These are phyloP conservation scores for Bacterosira constricta DNA, from an alignment of 108 stramenopile genomes.

Conservation along the genomic window DNA sequence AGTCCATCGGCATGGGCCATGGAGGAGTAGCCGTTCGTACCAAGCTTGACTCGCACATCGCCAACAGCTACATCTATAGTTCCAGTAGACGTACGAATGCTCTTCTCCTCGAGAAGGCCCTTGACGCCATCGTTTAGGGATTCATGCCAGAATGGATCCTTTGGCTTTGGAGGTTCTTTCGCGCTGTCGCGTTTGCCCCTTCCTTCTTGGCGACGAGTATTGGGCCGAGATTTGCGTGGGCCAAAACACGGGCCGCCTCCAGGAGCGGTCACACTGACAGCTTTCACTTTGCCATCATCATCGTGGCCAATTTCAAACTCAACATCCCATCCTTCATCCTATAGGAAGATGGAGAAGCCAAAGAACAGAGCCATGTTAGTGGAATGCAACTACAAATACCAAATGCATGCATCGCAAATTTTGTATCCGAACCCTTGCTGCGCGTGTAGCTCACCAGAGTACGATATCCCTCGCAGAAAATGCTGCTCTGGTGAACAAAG, in stretches of 20 bases:
- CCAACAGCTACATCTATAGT: constrained; percentile 63
- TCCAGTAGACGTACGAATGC: constrained; percentile 50
- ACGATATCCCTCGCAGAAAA: constrained; percentile 67
- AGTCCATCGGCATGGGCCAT: constrained; percentile 62
- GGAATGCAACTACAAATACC: background rate
- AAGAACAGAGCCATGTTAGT: background rate
- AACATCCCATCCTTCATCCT: constrained; percentile 67
- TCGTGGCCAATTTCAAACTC: constrained; percentile 78
- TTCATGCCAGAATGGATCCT: constrained; percentile 58
- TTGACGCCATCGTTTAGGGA: constrained; percentile 52
- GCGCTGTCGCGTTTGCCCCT: background rate
- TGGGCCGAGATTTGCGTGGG: constrained; percentile 44
- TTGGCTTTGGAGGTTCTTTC: constrained; percentile 19
- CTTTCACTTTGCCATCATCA: constrained; percentile 74
- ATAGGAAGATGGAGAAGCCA: constrained; percentile 6
- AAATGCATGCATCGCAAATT: background rate
- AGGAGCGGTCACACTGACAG: constrained; percentile 67
- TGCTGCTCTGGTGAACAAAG: constrained; percentile 79
- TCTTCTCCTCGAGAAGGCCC: constrained; percentile 48
- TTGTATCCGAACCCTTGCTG: background rate
- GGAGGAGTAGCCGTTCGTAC: constrained; percentile 66
- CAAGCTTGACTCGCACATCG: constrained; percentile 72
- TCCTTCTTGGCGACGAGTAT: constrained; percentile 23
- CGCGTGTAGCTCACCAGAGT: constrained; percentile 73
- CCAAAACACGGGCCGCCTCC: constrained; percentile 67